Percentiles rank a stretch among this genome's conserved stretches.
These are phyloP conservation scores for Pilatotrama ljubarskyi DNA, from an alignment of 768 basidiomycete species.

Conservation along the genomic window DNA sequence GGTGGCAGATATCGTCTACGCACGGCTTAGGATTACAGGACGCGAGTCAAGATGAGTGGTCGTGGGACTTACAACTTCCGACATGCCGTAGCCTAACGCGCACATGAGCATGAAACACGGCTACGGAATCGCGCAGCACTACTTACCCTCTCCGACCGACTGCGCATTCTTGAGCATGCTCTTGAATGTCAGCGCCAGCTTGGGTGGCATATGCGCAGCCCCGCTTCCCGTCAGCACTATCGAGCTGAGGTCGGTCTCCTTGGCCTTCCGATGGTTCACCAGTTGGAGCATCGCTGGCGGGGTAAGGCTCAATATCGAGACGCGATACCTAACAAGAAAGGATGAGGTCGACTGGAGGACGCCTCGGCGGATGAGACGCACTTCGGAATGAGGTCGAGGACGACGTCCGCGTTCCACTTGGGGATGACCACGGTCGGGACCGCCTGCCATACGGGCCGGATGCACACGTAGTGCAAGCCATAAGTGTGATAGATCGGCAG, in stretches of 20 bases:
- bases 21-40: slow-evolving; percentile 6
- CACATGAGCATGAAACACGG: not conserved
- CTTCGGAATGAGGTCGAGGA: slow-evolving; percentile 59
- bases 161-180: slow-evolving; percentile 34
- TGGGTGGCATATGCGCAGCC: slow-evolving; percentile 67
- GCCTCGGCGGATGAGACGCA: slow-evolving; percentile 33
- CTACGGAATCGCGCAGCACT: no score
- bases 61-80: slow-evolving; percentile 26
- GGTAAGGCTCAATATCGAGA: slow-evolving; percentile 51
- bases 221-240: slow-evolving; percentile 49
- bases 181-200: slow-evolving; percentile 45
- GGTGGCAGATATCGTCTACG: slow-evolving; percentile 57
- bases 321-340: slow-evolving; percentile 46
- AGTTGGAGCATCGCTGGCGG: slow-evolving; percentile 70
- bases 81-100: slow-evolving; percentile 57
- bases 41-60: not conserved
- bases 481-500: slow-evolving; percentile 71
- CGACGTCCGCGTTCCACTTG: slow-evolving; percentile 57
- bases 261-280: slow-evolving; percentile 50
- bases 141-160: slow-evolving; percentile 47
- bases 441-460: slow-evolving; percentile 49
- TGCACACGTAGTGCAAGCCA: slow-evolving; percentile 53
- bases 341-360: not conserved
- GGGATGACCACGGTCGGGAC: slow-evolving; percentile 55
- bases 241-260: slow-evolving; percentile 53